Base-by-base conservation (phyloP, 2,329 filamentous ascomycete genomes). In the Cercospora canescens region DNA sequence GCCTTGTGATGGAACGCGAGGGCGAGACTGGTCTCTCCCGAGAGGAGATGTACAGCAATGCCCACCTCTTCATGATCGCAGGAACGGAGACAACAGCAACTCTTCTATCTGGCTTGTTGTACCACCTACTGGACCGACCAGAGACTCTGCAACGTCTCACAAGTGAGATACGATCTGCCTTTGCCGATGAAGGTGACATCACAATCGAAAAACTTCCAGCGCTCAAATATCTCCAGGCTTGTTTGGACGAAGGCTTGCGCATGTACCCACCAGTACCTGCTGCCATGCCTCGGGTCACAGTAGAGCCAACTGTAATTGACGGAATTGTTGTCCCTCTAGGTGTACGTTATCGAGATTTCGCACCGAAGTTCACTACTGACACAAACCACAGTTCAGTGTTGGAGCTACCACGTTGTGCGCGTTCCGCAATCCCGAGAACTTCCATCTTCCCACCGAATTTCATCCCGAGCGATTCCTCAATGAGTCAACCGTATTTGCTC, bases 401-500 rank as follows among this genome's bases (percentile, higher is more conserved):
- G 63, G 63, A 30, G 41, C 28, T 37, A 57, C 6, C 45, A 58
- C 50, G 9, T 39, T 39, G 14, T 39, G 35, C 14, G 35, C 63
- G 45, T 32, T 60, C 68, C 63, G 63, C 63, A 39, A 52, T 60
- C 16, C 35, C 5, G 35, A 39, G 8, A 59, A 69, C 54, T 72
- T 73, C 61, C 66, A 64, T 34, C 59, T 70, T n/a, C 68, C 74
- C 6, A 64, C 69, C 21, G 62, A 64, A 14, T 75, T 73, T 59
- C 68, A 71, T 21, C 75, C 75, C 4, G 75, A 77, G 60, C 67
- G 75, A n/a, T 77, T 75, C 75, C 64, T 76, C 16, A 50, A 52
- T 24, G 48, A n/a, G 21, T 26, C 26, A 28, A 5, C 21, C 16
- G 32, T 52, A 28, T 30, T 50, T 16, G 18, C 8, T 9, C 21